phyloP scores from a whole-genome alignment of 202 grass and related monocot genomes.

The Musa balbisiana region DNA sequence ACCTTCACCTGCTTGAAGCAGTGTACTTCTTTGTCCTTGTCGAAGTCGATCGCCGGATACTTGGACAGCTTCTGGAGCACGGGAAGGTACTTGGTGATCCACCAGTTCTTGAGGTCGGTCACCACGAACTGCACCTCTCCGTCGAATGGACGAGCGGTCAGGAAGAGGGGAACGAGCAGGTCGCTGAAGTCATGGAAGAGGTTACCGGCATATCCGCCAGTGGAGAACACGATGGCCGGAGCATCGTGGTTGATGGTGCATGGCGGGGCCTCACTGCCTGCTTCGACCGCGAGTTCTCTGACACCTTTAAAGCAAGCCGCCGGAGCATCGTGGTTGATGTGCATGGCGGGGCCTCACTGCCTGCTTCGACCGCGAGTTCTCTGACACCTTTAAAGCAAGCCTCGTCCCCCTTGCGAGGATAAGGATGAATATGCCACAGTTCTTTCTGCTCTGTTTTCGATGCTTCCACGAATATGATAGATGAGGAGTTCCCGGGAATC shows the following conservation, averaged over 20 bases:
- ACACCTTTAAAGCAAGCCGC: slow-evolving; percentile 43
- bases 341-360: slow-evolving; percentile 27
- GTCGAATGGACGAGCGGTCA: slow-evolving; percentile 44
- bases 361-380: slow-evolving; percentile 39
- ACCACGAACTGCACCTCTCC: slow-evolving; percentile 67
- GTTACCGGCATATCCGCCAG: slow-evolving; percentile 64
- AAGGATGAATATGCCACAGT: background rate
- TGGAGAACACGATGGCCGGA: slow-evolving; percentile 81
- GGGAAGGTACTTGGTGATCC: slow-evolving; percentile 57
- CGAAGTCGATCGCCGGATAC: slow-evolving; percentile 53
- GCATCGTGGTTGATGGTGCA: slow-evolving; percentile 41
- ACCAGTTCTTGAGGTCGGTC: slow-evolving; percentile 46
- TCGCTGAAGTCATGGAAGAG: slow-evolving; percentile 92
- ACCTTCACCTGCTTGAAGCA: slow-evolving; percentile 59
- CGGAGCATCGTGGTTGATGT: slow-evolving; percentile 38
- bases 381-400: slow-evolving; percentile 36
- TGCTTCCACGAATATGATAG: background rate
- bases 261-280: slow-evolving; percentile 14
- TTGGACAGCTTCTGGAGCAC: slow-evolving; percentile 51
- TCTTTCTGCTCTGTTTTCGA: background rate
- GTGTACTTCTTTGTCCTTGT: slow-evolving; percentile 41
- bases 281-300: slow-evolving; percentile 34
- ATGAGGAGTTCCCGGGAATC: background rate
- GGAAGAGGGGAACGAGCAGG: slow-evolving; percentile 71
- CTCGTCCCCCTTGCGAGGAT: slow-evolving; percentile 62